Evolutionary conservation across 2,329 filamentous ascomycete genomes (phyloP).

Genomic region (Cephalotrichum gorgonifer): DNA sequence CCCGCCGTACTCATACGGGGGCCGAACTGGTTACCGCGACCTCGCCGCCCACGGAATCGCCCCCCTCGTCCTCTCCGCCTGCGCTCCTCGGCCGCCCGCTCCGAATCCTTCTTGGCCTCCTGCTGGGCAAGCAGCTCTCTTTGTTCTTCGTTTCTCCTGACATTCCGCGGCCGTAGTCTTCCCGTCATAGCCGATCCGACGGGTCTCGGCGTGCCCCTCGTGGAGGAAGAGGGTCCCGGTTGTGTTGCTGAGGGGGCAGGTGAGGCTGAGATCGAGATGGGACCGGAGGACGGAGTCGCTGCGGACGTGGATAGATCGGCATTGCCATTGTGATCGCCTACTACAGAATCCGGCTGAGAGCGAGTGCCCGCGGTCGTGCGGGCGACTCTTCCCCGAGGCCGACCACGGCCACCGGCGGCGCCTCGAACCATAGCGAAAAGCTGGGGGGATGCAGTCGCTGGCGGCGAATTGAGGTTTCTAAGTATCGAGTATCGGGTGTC

Average conservation of each 20-base stretch:
- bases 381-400: constrained; percentile 9
- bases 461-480: background rate
- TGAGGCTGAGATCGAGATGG: background rate
- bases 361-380: constrained; percentile 1
- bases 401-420: constrained; percentile 7
- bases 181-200: constrained; percentile 17
- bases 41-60: constrained; percentile 29
- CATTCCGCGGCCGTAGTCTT: constrained; percentile 36
- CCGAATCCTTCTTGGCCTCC: constrained; percentile 30
- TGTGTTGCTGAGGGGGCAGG: background rate
- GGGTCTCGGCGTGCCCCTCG: constrained; percentile 8
- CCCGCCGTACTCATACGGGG: constrained; percentile 24
- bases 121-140: constrained; percentile 34
- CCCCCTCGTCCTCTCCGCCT: constrained; percentile 26
- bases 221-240: background rate
- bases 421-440: constrained; percentile 1
- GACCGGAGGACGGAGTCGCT: background rate
- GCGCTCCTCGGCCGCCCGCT: constrained; percentile 28
- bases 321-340: background rate
- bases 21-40: constrained; percentile 26
- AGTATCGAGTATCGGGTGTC: background rate
- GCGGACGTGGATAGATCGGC: background rate
- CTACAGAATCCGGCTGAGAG: background rate
- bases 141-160: constrained; percentile 39
- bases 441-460: background rate